These are phyloP conservation scores for Mucor saturninus DNA, from an alignment of 371 early-diverging fungal genomes.

Conservation along the genomic window DNA sequence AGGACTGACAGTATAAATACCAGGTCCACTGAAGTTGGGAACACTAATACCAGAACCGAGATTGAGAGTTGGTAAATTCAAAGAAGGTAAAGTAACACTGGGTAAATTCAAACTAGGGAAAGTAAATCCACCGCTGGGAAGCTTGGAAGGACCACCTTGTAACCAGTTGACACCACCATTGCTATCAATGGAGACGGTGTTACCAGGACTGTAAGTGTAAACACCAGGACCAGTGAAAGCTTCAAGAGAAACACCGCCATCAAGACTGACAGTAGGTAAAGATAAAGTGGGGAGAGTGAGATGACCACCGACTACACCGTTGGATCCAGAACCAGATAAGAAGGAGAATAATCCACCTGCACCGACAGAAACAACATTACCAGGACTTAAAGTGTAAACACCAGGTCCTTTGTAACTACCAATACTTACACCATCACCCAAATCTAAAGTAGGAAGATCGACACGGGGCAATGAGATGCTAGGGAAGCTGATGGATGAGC, in stretches of 20 bases:
- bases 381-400: conserved; percentile 1
- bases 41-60: neutral
- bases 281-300: neutral
- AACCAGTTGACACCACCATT: conserved; percentile 8
- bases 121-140: neutral
- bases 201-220: conserved; percentile 10
- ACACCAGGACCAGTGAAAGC: conserved; percentile 13
- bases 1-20: conserved; percentile 9
- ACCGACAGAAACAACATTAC: conserved; percentile 1
- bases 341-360: conserved; percentile 2
- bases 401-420: conserved; percentile 10
- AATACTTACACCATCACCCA: neutral
- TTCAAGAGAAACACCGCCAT: neutral
- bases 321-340: neutral
- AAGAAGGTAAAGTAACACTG: neutral
- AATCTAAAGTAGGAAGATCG: neutral
- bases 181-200: neutral
- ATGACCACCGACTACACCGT: neutral
- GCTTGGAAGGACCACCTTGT: neutral
- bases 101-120: neutral
- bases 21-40: conserved; percentile 9
- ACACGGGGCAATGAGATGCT: conserved; percentile 8
- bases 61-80: neutral
- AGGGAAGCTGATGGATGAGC: neutral
- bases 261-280: conserved; percentile 5